phyloP scores from a whole-genome alignment of 805 yeast species.

The Cyberlindnera xishuangbannaensis region DNA sequence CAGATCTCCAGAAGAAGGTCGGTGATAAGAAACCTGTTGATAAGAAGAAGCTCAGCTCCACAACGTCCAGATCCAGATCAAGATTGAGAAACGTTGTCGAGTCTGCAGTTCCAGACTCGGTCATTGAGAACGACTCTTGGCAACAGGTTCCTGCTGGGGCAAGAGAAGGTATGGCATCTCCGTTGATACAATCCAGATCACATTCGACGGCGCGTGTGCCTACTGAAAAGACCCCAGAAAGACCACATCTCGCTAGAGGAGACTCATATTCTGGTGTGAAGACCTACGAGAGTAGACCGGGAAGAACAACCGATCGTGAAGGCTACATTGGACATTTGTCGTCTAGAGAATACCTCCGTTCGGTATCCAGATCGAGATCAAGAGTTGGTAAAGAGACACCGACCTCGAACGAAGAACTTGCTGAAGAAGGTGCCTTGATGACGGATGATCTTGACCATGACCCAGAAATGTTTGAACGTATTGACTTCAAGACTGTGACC shows the following conservation, averaged over 20 bases:
- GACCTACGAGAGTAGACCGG: slow-evolving; percentile 27
- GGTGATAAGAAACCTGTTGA: too few species aligned
- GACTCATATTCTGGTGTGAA: slow-evolving; percentile 65
- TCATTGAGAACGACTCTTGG: slow-evolving; percentile 32
- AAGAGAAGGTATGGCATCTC: slow-evolving; percentile 36
- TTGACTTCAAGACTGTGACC: slow-evolving; percentile 8
- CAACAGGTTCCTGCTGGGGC: slow-evolving; percentile 41
- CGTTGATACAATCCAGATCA: slow-evolving; percentile 25
- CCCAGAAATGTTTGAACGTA: slow-evolving; percentile 13
- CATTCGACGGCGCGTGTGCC: slow-evolving; percentile 17
- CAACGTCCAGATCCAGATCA: slow-evolving; percentile 16
- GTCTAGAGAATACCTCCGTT: slow-evolving; percentile 47
- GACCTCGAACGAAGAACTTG: slow-evolving; percentile 38
- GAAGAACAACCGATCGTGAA: slow-evolving; percentile 23
- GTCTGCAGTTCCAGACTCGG: slow-evolving; percentile 27
- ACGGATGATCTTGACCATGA: slow-evolving; percentile 36
- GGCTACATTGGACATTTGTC: slow-evolving; percentile 26
- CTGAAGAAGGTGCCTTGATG: slow-evolving; percentile 49
- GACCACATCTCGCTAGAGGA: slow-evolving; percentile 71
- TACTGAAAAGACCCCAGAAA: slow-evolving; percentile 2
- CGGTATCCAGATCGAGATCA: slow-evolving; percentile 61
- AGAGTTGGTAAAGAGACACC: slow-evolving; percentile 34
- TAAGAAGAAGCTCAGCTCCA: too few species aligned
- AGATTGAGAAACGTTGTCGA: slow-evolving; percentile 14
- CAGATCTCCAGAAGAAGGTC: slow-evolving; percentile 18